A percentile compares a stretch with the other conserved stretches of the same genome.
Evolutionary conservation across 2,329 filamentous ascomycete genomes (phyloP).

Genomic region (Penicillium sp.): DNA sequence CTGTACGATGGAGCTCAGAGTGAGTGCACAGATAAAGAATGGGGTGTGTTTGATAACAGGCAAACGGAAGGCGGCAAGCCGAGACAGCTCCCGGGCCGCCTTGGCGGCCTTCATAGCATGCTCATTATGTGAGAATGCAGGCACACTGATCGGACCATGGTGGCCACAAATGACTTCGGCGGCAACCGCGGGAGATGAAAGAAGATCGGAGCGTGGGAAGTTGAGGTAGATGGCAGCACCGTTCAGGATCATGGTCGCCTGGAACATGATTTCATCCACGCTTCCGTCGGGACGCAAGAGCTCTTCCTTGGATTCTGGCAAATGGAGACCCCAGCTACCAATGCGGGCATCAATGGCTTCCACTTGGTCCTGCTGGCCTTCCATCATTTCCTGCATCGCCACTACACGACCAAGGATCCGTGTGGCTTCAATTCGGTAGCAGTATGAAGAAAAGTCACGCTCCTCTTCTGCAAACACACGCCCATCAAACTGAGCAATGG

Average conservation of each 20-base stretch:
- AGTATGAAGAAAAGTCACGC: constrained; percentile 73
- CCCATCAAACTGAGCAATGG: constrained; percentile 73
- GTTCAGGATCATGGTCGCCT: constrained; percentile 76
- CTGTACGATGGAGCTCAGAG: constrained; percentile 76
- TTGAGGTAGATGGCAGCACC: constrained; percentile 69
- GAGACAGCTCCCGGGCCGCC: constrained; percentile 75
- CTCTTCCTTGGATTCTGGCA: constrained; percentile 70
- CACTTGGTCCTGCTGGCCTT: constrained; percentile 54
- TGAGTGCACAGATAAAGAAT: constrained; percentile 79
- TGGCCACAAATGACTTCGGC: constrained; percentile 51
- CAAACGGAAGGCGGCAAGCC: constrained; percentile 60
- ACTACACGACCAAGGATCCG: constrained; percentile 77
- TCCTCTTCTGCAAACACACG: constrained; percentile 69
- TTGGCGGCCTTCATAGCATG: constrained; percentile 80
- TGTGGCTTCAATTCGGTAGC: constrained; percentile 78
- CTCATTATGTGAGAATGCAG: constrained; percentile 41
- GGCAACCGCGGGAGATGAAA: constrained; percentile 52
- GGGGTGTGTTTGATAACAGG: constrained; percentile 72
- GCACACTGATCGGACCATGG: constrained; percentile 38
- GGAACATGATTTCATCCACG: constrained; percentile 87
- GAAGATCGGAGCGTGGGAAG: constrained; percentile 73
- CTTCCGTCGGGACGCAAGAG: constrained; percentile 67
- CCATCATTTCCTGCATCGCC: constrained; percentile 36
- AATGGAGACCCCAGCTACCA: constrained; percentile 74
- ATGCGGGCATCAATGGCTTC: constrained; percentile 60